These are phyloP conservation scores for Scopulariopsis brevicaulis DNA, from an alignment of 2,329 filamentous ascomycete genomes.

Conservation along the genomic window DNA sequence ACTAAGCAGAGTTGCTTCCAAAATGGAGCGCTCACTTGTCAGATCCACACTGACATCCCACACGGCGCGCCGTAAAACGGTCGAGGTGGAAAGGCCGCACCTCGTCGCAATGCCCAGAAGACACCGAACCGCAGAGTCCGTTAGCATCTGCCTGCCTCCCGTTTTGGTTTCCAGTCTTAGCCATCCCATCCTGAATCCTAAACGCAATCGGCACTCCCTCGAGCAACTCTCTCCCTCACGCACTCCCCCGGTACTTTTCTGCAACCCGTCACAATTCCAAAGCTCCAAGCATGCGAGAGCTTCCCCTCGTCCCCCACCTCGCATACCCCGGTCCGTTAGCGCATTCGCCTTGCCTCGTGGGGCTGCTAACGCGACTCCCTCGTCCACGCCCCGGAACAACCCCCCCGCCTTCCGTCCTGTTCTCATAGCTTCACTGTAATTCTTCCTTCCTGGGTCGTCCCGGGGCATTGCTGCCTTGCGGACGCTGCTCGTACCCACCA, in stretches of 20 bases:
- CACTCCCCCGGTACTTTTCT: background rate
- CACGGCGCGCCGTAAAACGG: background rate
- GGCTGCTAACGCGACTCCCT: background rate
- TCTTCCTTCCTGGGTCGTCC: background rate
- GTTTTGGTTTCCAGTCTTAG: background rate
- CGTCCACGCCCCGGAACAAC: background rate
- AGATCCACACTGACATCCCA: background rate
- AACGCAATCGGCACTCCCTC: background rate
- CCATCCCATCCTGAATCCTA: background rate
- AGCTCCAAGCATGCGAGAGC: background rate
- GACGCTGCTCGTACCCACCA: conserved; percentile 14
- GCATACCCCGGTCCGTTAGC: background rate
- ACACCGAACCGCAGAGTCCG: background rate
- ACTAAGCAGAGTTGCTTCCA: background rate
- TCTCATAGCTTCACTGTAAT: background rate
- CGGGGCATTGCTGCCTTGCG: conserved; percentile 11
- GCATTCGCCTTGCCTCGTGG: background rate
- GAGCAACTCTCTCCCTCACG: background rate
- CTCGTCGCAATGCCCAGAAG: background rate
- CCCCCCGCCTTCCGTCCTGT: background rate
- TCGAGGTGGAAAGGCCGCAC: background rate
- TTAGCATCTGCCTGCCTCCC: background rate
- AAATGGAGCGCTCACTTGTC: background rate
- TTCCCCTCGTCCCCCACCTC: background rate
- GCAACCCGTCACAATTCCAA: background rate